Evolutionary conservation across 257 asterid species (phyloP).

Genomic region (Nicotiana knightiana): DNA sequence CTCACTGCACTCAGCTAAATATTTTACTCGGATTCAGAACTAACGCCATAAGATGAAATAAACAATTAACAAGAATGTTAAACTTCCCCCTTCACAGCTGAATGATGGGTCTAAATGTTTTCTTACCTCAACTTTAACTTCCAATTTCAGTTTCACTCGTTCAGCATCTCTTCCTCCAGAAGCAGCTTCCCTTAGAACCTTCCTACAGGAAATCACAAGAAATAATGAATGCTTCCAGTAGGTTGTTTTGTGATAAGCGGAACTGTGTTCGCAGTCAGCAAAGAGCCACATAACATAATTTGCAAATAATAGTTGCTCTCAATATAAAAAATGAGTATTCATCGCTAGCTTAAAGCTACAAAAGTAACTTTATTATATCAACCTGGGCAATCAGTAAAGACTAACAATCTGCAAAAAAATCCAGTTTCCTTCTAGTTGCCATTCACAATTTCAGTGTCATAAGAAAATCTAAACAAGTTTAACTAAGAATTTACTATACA

Average conservation of each 20-base stretch:
- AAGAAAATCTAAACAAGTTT: not conserved
- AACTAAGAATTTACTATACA: not conserved
- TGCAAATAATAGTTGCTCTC: not conserved
- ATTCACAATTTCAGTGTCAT: not conserved
- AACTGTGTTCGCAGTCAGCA: not conserved
- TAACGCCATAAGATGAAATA: not conserved
- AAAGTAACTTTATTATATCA: not conserved
- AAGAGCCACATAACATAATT: not conserved
- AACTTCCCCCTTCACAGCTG: not conserved
- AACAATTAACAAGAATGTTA: not conserved
- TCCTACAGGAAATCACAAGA: slow-evolving; percentile 37
- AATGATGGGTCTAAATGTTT: not conserved
- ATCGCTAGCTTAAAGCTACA: not conserved
- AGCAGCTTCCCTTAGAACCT: slow-evolving; percentile 91
- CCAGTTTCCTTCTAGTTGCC: not conserved
- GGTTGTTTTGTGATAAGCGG: not conserved
- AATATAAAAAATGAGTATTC: not conserved
- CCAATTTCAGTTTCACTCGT: slow-evolving; percentile 76
- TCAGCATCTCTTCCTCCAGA: slow-evolving; percentile 87
- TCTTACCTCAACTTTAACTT: slow-evolving; percentile 74
- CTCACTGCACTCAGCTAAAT: not conserved
- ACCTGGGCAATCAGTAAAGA: not conserved
- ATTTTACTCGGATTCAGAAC: not conserved
- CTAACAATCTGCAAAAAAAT: not conserved
- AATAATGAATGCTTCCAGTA: not conserved